phyloP scores from a whole-genome alignment of 495 filamentous ascomycete genomes.

The Penicillium verhagenii region DNA sequence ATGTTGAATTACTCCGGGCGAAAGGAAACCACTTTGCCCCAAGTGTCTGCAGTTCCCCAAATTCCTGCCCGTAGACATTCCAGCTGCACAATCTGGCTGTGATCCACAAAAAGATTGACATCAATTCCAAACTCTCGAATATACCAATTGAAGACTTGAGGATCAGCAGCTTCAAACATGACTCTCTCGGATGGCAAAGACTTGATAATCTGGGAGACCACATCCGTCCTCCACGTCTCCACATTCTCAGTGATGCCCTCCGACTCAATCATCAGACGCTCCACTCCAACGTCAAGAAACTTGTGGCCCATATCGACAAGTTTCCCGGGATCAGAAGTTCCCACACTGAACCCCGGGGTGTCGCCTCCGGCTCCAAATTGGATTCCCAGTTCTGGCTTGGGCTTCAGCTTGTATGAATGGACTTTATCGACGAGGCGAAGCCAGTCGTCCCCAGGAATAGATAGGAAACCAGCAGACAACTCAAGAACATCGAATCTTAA shows the following conservation, averaged over 20 bases:
- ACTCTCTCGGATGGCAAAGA: constrained; percentile 54
- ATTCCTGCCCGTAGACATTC: constrained; percentile 53
- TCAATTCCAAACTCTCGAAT: constrained; percentile 59
- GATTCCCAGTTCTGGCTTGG: constrained; percentile 61
- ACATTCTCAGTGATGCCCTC: constrained; percentile 64
- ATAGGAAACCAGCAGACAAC: constrained; percentile 54
- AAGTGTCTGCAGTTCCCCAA: constrained; percentile 57
- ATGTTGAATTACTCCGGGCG: constrained; percentile 22
- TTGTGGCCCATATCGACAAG: constrained; percentile 49
- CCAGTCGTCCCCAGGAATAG: constrained; percentile 56
- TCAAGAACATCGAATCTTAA: constrained; percentile 58
- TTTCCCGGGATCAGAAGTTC: constrained; percentile 52
- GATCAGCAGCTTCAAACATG: constrained; percentile 64
- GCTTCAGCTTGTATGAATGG: constrained; percentile 47
- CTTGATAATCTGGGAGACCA: constrained; percentile 54
- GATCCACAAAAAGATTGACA: constrained; percentile 60
- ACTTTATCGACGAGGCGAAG: constrained; percentile 55
- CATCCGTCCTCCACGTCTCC: constrained; percentile 54
- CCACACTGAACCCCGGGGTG: constrained; percentile 47
- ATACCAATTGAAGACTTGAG: constrained; percentile 59
- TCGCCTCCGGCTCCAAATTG: constrained; percentile 62
- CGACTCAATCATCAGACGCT: constrained; percentile 62
- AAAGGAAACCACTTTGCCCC: constrained; percentile 57
- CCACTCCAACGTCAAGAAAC: constrained; percentile 55
- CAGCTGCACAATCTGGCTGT: constrained; percentile 60